A percentile compares a stretch with the other conserved stretches of the same genome.
phyloP scores from a whole-genome alignment of 1,139 yeast genomes.

The Debaryomycetaceae sp. region DNA sequence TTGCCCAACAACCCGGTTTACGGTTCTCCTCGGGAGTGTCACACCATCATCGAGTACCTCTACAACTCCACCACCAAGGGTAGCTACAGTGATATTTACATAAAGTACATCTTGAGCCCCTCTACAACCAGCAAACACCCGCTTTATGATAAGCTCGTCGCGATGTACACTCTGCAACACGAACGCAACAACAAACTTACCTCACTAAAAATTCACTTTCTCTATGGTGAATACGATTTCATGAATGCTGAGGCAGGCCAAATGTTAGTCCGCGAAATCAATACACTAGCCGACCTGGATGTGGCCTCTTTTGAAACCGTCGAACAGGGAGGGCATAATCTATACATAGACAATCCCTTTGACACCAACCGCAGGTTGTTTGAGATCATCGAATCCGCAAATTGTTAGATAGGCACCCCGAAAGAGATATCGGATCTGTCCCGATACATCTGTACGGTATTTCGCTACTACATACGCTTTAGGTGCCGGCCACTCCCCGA shows the following conservation, averaged over 20 bases:
- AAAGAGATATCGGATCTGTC: too few relatives aligned
- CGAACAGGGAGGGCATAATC: constrained; percentile 44
- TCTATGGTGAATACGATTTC: constrained; percentile 84
- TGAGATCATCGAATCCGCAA: constrained; percentile 7
- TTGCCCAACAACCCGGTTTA: constrained; percentile 30
- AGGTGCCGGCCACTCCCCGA: too few relatives aligned
- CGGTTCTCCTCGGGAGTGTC: constrained; percentile 43
- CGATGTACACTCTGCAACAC: constrained; percentile 12
- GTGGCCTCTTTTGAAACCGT: constrained; percentile 23
- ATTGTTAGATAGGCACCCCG: too few relatives aligned
- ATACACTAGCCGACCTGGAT: constrained; percentile 11
- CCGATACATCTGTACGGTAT: too few relatives aligned
- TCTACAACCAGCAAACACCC: constrained; percentile 79
- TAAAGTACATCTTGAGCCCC: constrained; percentile 64
- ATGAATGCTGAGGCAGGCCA: constrained; percentile 78
- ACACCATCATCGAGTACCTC: constrained; percentile 51
- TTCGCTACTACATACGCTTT: too few relatives aligned
- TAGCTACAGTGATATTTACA: constrained; percentile 63
- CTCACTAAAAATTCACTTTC: constrained; percentile 40
- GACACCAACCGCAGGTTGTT: constrained; percentile 44
- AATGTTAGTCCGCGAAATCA: constrained; percentile 41
- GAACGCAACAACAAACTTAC: constrained; percentile 7
- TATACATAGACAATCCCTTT: constrained; percentile 46
- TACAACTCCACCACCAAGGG: constrained; percentile 59
- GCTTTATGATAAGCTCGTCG: constrained; percentile 56